These are phyloP conservation scores for Backusella psychrophila DNA, from an alignment of 192 early-diverging fungal genomes.

Conservation along the genomic window DNA sequence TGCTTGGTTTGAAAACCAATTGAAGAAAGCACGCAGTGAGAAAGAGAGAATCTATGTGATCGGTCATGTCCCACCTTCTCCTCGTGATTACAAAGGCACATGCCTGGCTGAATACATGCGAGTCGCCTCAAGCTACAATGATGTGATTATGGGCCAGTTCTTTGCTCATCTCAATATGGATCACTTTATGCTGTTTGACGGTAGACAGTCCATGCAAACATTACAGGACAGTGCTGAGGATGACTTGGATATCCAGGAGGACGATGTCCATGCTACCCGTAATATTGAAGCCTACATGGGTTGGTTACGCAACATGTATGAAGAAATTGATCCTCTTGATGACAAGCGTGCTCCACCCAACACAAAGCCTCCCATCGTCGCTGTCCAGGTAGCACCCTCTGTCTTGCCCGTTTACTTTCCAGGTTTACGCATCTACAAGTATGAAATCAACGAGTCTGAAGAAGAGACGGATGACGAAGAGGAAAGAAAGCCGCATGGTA, in stretches of 20 bases:
- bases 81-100: slow-evolving; percentile 14
- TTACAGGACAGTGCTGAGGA: not conserved
- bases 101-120: slow-evolving; percentile 23
- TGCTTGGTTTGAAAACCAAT: slow-evolving; percentile 23
- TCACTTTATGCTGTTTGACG: slow-evolving; percentile 23
- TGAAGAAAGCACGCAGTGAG: slow-evolving; percentile 18
- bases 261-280: not conserved
- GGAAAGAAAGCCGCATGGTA: slow-evolving; percentile 9
- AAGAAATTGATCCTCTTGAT: slow-evolving; percentile 10
- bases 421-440: slow-evolving; percentile 30
- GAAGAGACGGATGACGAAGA: not conserved
- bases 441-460: slow-evolving; percentile 16
- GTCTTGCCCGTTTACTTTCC: slow-evolving; percentile 36
- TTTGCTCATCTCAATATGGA: slow-evolving; percentile 33
- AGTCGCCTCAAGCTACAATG: slow-evolving; percentile 8
- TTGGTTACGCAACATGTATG: slow-evolving; percentile 16
- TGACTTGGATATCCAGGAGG: not conserved
- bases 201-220: not conserved
- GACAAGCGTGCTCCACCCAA: not conserved
- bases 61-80: slow-evolving; percentile 37
- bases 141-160: slow-evolving; percentile 18
- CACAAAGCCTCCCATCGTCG: slow-evolving; percentile 1
- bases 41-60: slow-evolving; percentile 21
- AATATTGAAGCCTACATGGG: slow-evolving; percentile 24
- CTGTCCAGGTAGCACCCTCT: slow-evolving; percentile 34